phyloP scores from a whole-genome alignment of 176 grass and related monocot genomes.

The Carex parvula region DNA sequence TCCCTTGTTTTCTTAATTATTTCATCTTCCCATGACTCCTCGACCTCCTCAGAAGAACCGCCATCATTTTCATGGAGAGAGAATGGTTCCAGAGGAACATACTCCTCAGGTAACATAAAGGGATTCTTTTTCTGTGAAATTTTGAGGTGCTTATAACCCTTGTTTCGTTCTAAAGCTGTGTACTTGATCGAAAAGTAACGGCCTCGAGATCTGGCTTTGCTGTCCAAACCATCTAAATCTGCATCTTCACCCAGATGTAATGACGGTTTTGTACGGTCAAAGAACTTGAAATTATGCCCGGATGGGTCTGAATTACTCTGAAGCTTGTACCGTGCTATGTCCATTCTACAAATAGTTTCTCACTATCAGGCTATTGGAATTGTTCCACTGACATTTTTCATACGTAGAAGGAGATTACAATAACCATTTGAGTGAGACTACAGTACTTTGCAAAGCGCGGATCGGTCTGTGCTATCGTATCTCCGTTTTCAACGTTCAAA shows the following conservation, averaged over 20 bases:
- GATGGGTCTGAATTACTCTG: constrained; percentile 40
- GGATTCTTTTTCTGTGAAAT: constrained; percentile 38
- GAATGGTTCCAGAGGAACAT: constrained; percentile 47
- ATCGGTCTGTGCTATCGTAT: no score
- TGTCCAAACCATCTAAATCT: constrained; percentile 71
- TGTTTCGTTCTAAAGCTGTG: constrained; percentile 61
- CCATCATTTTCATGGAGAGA: constrained; percentile 35
- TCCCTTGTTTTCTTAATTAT: constrained; percentile 73
- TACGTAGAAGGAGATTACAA: not conserved
- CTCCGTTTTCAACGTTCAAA: no score
- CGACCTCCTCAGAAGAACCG: constrained; percentile 38
- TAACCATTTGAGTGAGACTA: not conserved
- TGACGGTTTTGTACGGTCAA: constrained; percentile 34
- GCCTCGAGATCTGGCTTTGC: constrained; percentile 57
- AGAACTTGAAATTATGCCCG: constrained; percentile 35
- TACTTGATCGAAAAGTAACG: constrained; percentile 74
- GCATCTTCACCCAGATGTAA: constrained; percentile 50
- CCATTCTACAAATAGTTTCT: constrained; percentile 62
- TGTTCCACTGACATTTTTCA: not conserved
- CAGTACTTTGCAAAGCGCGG: no score
- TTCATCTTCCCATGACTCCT: constrained; percentile 99
- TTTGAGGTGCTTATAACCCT: constrained; percentile 76
- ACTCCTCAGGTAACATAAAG: constrained; percentile 55
- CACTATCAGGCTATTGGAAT: not conserved
- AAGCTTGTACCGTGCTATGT: constrained; percentile 76